Base-by-base conservation (phyloP, 2,329 filamentous ascomycete species). In the Paecilomyces dactylethromorphus region DNA sequence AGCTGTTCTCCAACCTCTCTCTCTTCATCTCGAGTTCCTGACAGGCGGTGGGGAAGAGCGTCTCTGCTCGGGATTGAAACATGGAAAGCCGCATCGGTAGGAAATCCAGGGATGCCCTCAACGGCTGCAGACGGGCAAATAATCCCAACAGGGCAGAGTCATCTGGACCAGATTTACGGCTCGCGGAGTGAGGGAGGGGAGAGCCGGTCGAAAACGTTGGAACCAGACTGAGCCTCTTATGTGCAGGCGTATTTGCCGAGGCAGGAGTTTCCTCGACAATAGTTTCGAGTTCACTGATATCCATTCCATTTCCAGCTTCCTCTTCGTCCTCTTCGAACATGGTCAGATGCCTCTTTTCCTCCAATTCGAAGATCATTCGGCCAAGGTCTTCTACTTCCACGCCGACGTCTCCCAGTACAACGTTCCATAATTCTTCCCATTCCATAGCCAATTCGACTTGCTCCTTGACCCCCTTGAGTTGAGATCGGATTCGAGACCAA, bases 361-460 rank as follows among this genome's bases (percentile, higher is more conserved):
- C 94, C 92, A 97, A 96, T 74, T 97, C 92, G 68, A 97, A 97
- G 31, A 97, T 90, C 54, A 96, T 78, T 45, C 89, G 83, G 68
- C 84, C 86, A 15, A 96, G 81, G 52, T 88, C 87, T 63, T 94
- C 90, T 69, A 92, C 87, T 76, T 99, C 94, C 62, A 88, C 86
- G 56, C 92, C 90, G 61, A 97, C 96, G 71, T 97, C 93, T 52
- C 92, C 93, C 2, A 99, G 80, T 2, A 97, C 93, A 63, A 84
- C 91, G 66, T 91, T 91, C 93, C 94, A 97, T 35, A 99, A 81
- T 76, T 97, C 92, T 73, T 97, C 92, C 93, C 93, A 99, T 71
- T 99, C 94, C 92, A 97, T 96, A 53, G 94, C 94, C 59, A 96
- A 87, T 74, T 97, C 94, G 18, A 99, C 93, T 70, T 97, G 93